Conservation (phyloP, 176 grass and related monocot species). For the Calamus simplicifolius region DNA sequence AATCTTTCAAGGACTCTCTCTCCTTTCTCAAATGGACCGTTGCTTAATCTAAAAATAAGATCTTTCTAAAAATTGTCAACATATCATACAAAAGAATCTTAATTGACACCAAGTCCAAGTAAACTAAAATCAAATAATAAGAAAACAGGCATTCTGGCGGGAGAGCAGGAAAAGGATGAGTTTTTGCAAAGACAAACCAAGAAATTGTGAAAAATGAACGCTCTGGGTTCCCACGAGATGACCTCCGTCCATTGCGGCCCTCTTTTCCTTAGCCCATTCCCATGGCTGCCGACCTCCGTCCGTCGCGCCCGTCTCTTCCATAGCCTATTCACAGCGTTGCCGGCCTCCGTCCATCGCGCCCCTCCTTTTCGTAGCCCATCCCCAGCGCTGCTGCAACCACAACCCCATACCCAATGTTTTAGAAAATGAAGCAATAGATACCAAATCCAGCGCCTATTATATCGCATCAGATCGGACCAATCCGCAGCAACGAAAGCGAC, state of each 20-base stretch:
- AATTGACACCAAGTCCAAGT: no score
- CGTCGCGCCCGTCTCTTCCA: no score
- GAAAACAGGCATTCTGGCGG: no score
- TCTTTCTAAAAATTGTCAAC: no score
- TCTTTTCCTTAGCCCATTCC: slow-evolving; percentile 55
- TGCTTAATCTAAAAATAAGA: no score
- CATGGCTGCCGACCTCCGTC: neutral
- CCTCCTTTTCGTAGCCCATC: no score
- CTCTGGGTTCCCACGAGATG: slow-evolving; percentile 84
- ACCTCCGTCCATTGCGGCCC: slow-evolving; percentile 93
- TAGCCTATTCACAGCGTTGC: no score
- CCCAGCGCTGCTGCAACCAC: neutral
- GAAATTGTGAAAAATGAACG: slow-evolving; percentile 84
- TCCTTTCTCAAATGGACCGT: no score
- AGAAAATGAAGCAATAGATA: neutral
- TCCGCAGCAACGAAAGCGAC: neutral
- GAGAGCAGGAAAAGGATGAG: neutral
- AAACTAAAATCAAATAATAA: neutral
- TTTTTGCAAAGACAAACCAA: slow-evolving; percentile 29
- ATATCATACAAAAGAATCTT: no score
- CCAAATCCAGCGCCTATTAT: slow-evolving; percentile 8
- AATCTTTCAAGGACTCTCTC: no score
- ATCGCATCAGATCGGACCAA: neutral
- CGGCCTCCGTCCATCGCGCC: no score
- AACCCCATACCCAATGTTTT: neutral